Percentiles rank a stretch among this genome's conserved stretches.
Evolutionary conservation across 1,284 basidiomycete species (phyloP).

Genomic region (Pseudozyma sp.): DNA sequence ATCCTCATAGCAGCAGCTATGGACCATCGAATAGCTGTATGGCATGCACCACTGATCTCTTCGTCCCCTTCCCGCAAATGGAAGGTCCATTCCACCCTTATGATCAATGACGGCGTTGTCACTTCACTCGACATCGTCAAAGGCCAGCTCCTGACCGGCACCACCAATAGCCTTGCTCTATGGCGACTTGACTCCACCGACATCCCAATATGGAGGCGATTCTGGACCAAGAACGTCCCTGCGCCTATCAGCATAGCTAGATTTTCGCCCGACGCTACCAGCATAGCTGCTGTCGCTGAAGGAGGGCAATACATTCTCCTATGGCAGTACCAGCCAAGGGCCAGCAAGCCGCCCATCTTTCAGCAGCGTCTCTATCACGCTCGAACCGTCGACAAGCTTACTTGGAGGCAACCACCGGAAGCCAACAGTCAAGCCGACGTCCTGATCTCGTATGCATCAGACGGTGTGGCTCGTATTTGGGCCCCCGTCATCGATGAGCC

Average conservation of each 20-base stretch:
- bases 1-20: slow-evolving; percentile 42
- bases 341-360: slow-evolving; percentile 18
- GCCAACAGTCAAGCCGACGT: slow-evolving; percentile 46
- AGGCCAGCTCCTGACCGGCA: slow-evolving; percentile 42
- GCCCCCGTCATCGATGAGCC: slow-evolving; percentile 60
- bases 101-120: slow-evolving; percentile 36
- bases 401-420: slow-evolving; percentile 44
- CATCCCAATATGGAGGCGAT: slow-evolving; percentile 44
- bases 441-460: slow-evolving; percentile 42
- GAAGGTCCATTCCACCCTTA: slow-evolving; percentile 51
- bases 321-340: slow-evolving; percentile 41
- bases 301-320: slow-evolving; percentile 38
- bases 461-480: slow-evolving; percentile 55
- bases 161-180: slow-evolving; percentile 25
- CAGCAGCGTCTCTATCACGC: slow-evolving; percentile 49
- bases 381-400: slow-evolving; percentile 21
- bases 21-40: slow-evolving; percentile 50
- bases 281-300: slow-evolving; percentile 45
- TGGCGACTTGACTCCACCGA: slow-evolving; percentile 46
- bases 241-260: slow-evolving; percentile 29
- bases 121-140: slow-evolving; percentile 35
- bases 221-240: slow-evolving; percentile 40
- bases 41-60: slow-evolving; percentile 27
- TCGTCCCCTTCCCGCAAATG: slow-evolving; percentile 33
- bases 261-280: slow-evolving; percentile 44